A percentile compares a stretch with the other conserved stretches of the same genome.
Evolutionary conservation across 2,329 filamentous ascomycete genomes (phyloP).

Genomic region (Fusarium pilosicola): DNA sequence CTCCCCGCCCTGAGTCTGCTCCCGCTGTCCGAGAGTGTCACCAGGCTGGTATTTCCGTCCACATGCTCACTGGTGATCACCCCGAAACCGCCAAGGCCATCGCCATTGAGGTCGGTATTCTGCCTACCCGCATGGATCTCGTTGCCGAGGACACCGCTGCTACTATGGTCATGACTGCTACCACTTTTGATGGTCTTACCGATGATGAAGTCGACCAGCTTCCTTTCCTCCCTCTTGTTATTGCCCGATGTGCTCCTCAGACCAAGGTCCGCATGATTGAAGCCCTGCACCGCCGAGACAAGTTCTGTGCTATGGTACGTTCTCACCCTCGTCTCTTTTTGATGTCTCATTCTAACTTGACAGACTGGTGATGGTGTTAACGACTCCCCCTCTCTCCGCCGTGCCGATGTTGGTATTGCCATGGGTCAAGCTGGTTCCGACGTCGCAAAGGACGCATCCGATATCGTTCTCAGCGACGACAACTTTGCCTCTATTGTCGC

Average conservation of each 20-base stretch:
- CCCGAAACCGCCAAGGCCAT: slow-evolving; percentile 71
- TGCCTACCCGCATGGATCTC: slow-evolving; percentile 59
- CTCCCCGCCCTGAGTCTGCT: slow-evolving; percentile 73
- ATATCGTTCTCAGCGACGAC: slow-evolving; percentile 77
- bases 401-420: slow-evolving; percentile 76
- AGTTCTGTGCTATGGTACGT: slow-evolving; percentile 72
- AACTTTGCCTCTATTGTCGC: slow-evolving; percentile 79
- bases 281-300: slow-evolving; percentile 72
- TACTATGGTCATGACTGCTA: slow-evolving; percentile 71
- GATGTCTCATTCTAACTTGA: slow-evolving; percentile 13
- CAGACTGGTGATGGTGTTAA: slow-evolving; percentile 78
- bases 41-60: slow-evolving; percentile 70
- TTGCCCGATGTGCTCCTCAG: slow-evolving; percentile 74
- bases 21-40: slow-evolving; percentile 68
- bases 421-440: slow-evolving; percentile 72
- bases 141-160: slow-evolving; percentile 63
- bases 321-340: background rate
- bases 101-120: slow-evolving; percentile 69
- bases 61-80: slow-evolving; percentile 76
- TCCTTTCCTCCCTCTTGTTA: slow-evolving; percentile 73
- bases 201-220: slow-evolving; percentile 72
- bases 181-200: slow-evolving; percentile 70
- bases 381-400: slow-evolving; percentile 75
- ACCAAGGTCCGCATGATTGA: slow-evolving; percentile 82
- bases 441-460: slow-evolving; percentile 71